These are phyloP conservation scores for Irpex rosettiformis DNA, from an alignment of 1,284 basidiomycete species.

Conservation along the genomic window DNA sequence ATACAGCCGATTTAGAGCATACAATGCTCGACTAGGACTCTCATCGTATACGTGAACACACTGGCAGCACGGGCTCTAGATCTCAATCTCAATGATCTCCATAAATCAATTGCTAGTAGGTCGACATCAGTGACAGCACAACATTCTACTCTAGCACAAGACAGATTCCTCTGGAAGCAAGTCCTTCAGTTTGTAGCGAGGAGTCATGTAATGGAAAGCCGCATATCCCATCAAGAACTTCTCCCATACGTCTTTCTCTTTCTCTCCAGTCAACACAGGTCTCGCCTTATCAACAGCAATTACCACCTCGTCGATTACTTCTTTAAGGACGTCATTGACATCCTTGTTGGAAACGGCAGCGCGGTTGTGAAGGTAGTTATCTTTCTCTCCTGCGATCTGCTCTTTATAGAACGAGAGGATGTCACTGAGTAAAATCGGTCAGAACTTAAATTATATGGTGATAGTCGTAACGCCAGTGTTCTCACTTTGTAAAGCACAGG, in stretches of 20 bases:
- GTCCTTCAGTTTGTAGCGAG: slow-evolving; percentile 17
- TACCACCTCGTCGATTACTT: slow-evolving; percentile 25
- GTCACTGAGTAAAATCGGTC: slow-evolving; percentile 19
- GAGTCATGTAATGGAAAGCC: slow-evolving; percentile 12
- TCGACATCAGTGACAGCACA: background rate
- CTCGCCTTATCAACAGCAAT: slow-evolving; percentile 11
- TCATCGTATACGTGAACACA: too few species aligned
- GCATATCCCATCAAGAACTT: slow-evolving; percentile 15
- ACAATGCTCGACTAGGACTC: too few species aligned
- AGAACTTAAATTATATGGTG: too few species aligned
- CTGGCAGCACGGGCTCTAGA: too few species aligned
- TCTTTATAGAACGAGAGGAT: slow-evolving; percentile 23
- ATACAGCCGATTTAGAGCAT: too few species aligned
- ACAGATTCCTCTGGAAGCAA: slow-evolving; percentile 3
- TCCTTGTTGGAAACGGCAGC: slow-evolving; percentile 10
- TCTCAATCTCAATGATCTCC: too few species aligned
- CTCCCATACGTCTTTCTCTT: slow-evolving; percentile 18
- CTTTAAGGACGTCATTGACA: slow-evolving; percentile 15
- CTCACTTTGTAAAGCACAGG: background rate
- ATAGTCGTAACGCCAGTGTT: too few species aligned
- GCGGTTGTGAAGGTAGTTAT: slow-evolving; percentile 17
- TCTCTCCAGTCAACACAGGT: slow-evolving; percentile 8
- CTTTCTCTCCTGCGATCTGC: slow-evolving; percentile 13
- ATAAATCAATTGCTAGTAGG: too few species aligned
- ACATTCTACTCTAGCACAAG: background rate